These are phyloP conservation scores for Magnaporthiopsis rhizophila DNA, from an alignment of 2,329 filamentous ascomycete genomes.

Conservation along the genomic window DNA sequence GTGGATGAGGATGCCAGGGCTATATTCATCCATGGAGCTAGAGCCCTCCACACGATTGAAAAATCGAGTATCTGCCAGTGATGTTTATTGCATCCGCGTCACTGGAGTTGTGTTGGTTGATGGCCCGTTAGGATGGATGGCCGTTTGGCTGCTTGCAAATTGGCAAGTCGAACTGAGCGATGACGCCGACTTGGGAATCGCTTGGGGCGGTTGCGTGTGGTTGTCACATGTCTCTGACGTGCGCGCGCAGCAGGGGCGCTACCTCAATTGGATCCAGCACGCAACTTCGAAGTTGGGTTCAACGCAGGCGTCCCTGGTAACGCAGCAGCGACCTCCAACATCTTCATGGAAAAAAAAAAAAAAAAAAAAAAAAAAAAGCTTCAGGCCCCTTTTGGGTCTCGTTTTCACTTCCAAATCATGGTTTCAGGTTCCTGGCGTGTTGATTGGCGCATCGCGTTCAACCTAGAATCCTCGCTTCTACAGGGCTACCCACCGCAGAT, in stretches of 20 bases:
- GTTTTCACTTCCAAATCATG: neutral
- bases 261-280: neutral
- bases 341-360: too few species aligned
- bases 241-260: neutral
- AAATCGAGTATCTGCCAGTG: neutral
- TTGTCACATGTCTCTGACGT: neutral
- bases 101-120: neutral
- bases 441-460: neutral
- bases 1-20: constrained; percentile 25
- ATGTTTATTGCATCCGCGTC: neutral
- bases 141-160: neutral
- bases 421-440: neutral
- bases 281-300: too few species aligned
- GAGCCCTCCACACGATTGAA: constrained; percentile 1
- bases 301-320: neutral
- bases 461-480: neutral
- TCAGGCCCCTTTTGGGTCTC: neutral
- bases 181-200: neutral
- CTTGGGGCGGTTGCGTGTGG: neutral
- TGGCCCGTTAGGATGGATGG: neutral
- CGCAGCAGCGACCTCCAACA: neutral
- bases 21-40: constrained; percentile 31
- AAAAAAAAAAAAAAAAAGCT: neutral
- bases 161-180: neutral
- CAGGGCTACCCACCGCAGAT: neutral